These are phyloP conservation scores for Podila epigama DNA, from an alignment of 192 early-diverging fungal genomes.

Conservation along the genomic window DNA sequence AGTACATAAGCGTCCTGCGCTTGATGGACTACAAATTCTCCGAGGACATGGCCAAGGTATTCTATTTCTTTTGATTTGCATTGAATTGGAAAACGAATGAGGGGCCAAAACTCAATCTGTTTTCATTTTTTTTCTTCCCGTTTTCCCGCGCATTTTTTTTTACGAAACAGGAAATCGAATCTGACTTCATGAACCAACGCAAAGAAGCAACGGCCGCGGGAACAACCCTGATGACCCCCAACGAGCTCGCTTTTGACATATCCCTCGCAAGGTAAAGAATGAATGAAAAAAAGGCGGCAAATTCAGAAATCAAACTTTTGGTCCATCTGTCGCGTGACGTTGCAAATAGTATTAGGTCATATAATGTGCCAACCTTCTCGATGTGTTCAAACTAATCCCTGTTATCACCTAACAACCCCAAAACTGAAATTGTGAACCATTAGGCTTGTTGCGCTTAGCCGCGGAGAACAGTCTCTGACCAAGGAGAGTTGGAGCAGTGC, in stretches of 20 bases:
- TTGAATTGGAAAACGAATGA: no score
- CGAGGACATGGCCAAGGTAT: conserved; percentile 67
- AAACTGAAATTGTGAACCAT: neutral
- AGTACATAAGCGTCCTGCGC: conserved; percentile 62
- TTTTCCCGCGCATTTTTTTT: conserved; percentile 40
- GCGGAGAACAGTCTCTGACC: conserved; percentile 20
- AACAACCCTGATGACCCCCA: conserved; percentile 26
- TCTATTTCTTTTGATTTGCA: no score
- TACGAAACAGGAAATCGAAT: conserved; percentile 42
- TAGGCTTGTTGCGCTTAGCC: conserved; percentile 33
- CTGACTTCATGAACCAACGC: conserved; percentile 45
- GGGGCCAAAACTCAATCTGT: neutral
- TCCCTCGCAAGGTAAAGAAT: conserved; percentile 38
- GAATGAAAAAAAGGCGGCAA: neutral
- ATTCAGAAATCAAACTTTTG: neutral
- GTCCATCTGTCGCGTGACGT: neutral
- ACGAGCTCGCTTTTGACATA: conserved; percentile 40
- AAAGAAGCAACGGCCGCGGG: conserved; percentile 32
- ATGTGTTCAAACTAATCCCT: neutral
- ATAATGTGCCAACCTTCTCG: neutral
- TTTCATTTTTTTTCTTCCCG: neutral
- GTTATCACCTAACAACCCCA: neutral
- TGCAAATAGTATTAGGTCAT: neutral
- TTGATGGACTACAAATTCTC: conserved; percentile 65
- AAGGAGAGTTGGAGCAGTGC: conserved; percentile 32